These are phyloP conservation scores for Coemansia furcata DNA, from an alignment of 192 early-diverging fungal species.

Conservation along the genomic window DNA sequence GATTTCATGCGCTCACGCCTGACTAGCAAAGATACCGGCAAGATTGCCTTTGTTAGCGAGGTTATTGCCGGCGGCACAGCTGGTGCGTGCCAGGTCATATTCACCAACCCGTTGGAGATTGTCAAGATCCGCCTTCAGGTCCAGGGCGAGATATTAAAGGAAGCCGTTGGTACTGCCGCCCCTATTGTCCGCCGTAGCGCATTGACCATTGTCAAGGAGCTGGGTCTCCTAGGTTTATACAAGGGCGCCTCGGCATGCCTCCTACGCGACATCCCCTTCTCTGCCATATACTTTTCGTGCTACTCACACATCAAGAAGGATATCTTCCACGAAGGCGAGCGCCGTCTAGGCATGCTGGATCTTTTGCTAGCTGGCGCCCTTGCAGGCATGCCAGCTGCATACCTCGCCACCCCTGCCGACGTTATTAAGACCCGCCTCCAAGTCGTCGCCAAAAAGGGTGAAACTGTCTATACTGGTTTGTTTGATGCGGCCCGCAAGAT, in stretches of 20 bases:
- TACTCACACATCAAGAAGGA: slow-evolving; percentile 98
- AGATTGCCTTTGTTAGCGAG: slow-evolving; percentile 75
- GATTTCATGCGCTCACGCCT: slow-evolving; percentile 78
- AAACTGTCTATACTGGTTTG: slow-evolving; percentile 85
- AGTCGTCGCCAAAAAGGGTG: slow-evolving; percentile 85
- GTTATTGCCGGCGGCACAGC: slow-evolving; percentile 83
- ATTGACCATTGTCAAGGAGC: slow-evolving; percentile 80
- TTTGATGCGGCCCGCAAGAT: slow-evolving; percentile 85
- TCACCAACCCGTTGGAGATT: slow-evolving; percentile 97
- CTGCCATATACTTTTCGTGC: slow-evolving; percentile 94
- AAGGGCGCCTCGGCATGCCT: slow-evolving; percentile 92
- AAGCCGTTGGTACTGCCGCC: slow-evolving; percentile 34
- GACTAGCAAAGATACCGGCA: slow-evolving; percentile 66
- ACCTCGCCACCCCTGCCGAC: slow-evolving; percentile 95
- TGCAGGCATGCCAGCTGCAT: slow-evolving; percentile 94
- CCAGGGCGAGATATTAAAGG: slow-evolving; percentile 68
- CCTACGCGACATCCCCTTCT: slow-evolving; percentile 95
- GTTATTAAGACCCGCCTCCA: slow-evolving; percentile 98
- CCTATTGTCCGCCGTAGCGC: slow-evolving; percentile 65
- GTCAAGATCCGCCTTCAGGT: slow-evolving; percentile 98
- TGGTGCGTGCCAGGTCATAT: slow-evolving; percentile 85
- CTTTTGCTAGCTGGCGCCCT: slow-evolving; percentile 86
- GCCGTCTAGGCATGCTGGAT: slow-evolving; percentile 55
- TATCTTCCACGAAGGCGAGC: slow-evolving; percentile 85
- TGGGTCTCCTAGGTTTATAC: slow-evolving; percentile 92